Conservation (phyloP, 139 green algal genomes). For the Monoraphidium neglectum region DNA sequence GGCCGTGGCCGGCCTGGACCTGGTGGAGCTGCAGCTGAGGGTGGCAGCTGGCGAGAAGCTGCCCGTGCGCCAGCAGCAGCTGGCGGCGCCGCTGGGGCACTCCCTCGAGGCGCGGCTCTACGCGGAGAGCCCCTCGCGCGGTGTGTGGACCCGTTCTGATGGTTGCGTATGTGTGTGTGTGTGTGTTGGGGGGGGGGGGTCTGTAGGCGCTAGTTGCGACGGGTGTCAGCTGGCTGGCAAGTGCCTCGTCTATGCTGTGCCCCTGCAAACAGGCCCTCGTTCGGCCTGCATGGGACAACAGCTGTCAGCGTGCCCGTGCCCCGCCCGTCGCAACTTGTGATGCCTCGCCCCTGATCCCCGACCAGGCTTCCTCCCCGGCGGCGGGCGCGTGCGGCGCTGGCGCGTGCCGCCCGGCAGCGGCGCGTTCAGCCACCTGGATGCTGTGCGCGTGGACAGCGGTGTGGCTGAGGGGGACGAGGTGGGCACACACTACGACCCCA, state of each 20-base stretch:
- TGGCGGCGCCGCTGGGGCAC: slow-evolving; percentile 60
- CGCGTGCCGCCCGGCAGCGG: slow-evolving; percentile 29
- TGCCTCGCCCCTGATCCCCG: background rate
- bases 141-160: too few relatives aligned
- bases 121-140: slow-evolving; percentile 70
- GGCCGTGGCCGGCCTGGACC: slow-evolving; percentile 76
- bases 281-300: background rate
- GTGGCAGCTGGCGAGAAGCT: slow-evolving; percentile 71
- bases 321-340: background rate
- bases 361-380: slow-evolving; percentile 31
- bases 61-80: slow-evolving; percentile 42
- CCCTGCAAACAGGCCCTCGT: background rate
- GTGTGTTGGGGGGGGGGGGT: too few relatives aligned
- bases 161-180: too few relatives aligned
- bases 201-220: too few relatives aligned
- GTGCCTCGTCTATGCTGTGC: slow-evolving; percentile 31
- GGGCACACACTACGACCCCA: slow-evolving; percentile 75
- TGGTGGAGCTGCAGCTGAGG: slow-evolving; percentile 91
- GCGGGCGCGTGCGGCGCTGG: slow-evolving; percentile 61
- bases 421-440: slow-evolving; percentile 28
- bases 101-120: slow-evolving; percentile 91
- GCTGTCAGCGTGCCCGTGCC: background rate
- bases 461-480: slow-evolving; percentile 69
- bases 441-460: slow-evolving; percentile 73
- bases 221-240: slow-evolving; percentile 67